Percentiles rank a stretch among this genome's conserved stretches.
These are phyloP conservation scores for Capsicum chinense DNA, from an alignment of 257 asterid species.

Conservation along the genomic window DNA sequence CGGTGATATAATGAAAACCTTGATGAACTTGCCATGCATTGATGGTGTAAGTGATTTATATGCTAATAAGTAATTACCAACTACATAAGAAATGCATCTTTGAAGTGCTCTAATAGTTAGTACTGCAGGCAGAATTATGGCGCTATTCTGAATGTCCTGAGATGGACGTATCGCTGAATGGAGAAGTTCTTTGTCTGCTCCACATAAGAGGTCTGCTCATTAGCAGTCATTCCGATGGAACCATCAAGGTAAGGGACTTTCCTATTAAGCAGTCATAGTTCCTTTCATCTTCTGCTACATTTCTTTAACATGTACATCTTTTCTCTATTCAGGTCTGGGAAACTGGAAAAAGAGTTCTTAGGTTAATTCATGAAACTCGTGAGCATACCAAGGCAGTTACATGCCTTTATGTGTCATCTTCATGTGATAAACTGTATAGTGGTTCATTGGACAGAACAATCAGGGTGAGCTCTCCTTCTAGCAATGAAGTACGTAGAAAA, in stretches of 20 bases:
- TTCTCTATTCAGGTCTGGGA: slow-evolving; percentile 68
- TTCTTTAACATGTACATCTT: slow-evolving; percentile 11
- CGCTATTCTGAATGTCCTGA: slow-evolving; percentile 71
- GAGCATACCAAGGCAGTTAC: slow-evolving; percentile 80
- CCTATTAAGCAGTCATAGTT: background rate
- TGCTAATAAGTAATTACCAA: background rate
- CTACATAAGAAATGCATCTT: background rate
- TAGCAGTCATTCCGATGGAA: slow-evolving; percentile 83
- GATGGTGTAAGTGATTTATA: slow-evolving; percentile 64
- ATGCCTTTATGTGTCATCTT: slow-evolving; percentile 61
- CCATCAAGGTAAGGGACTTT: slow-evolving; percentile 58
- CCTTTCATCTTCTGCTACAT: background rate
- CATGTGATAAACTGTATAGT: slow-evolving; percentile 60
- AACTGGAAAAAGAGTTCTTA: slow-evolving; percentile 58
- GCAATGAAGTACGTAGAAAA: background rate
- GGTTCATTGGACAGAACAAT: slow-evolving; percentile 90
- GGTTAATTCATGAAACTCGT: slow-evolving; percentile 70
- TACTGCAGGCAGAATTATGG: slow-evolving; percentile 79
- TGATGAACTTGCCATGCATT: slow-evolving; percentile 68
- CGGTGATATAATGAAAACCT: slow-evolving; percentile 62
- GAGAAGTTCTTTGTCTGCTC: slow-evolving; percentile 72
- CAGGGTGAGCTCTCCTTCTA: slow-evolving; percentile 49
- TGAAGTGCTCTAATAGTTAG: slow-evolving; percentile 15
- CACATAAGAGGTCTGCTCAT: slow-evolving; percentile 57
- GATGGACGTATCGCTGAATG: slow-evolving; percentile 62